phyloP scores from a whole-genome alignment of 805 yeast species.

The Priceomyces melissophilus region DNA sequence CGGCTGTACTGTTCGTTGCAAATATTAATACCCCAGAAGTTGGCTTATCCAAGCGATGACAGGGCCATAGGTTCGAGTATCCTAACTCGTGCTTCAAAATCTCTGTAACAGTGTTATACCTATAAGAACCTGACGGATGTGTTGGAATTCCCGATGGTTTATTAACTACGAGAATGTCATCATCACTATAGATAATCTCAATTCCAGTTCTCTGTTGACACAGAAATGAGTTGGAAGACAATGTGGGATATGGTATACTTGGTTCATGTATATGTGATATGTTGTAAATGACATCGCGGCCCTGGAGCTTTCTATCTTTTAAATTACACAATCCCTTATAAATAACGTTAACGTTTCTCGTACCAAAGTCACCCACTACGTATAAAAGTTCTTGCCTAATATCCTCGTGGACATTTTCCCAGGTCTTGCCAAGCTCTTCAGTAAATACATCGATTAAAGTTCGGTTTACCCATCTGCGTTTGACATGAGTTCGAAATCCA shows the following conservation, averaged over 20 bases:
- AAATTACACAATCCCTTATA: slow-evolving; percentile 21
- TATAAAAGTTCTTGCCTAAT: slow-evolving; percentile 23
- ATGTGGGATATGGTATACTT: slow-evolving; percentile 21
- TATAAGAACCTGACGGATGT: slow-evolving; percentile 48
- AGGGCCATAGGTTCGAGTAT: slow-evolving; percentile 34
- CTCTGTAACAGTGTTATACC: slow-evolving; percentile 42
- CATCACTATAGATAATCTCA: slow-evolving; percentile 33
- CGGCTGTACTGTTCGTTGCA: slow-evolving; percentile 33
- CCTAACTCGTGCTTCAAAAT: slow-evolving; percentile 31
- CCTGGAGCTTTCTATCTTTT: slow-evolving; percentile 9
- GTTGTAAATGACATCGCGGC: slow-evolving; percentile 28
- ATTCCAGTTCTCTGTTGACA: slow-evolving; percentile 5
- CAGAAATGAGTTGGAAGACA: not conserved
- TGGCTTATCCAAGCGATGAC: slow-evolving; percentile 49
- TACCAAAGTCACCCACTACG: slow-evolving; percentile 20
- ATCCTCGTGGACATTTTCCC: slow-evolving; percentile 19
- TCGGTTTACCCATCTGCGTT: slow-evolving; percentile 35
- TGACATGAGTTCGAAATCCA: slow-evolving; percentile 30
- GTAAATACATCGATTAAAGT: slow-evolving; percentile 29
- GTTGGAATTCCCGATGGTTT: slow-evolving; percentile 56
- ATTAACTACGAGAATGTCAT: slow-evolving; percentile 39
- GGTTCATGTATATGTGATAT: slow-evolving; percentile 47
- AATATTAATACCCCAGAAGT: slow-evolving; percentile 51
- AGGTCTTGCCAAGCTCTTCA: slow-evolving; percentile 32
- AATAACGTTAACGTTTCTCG: slow-evolving; percentile 10